Evolutionary conservation across 257 asterid genomes (phyloP).

Genomic region (Eustoma russellianum): DNA sequence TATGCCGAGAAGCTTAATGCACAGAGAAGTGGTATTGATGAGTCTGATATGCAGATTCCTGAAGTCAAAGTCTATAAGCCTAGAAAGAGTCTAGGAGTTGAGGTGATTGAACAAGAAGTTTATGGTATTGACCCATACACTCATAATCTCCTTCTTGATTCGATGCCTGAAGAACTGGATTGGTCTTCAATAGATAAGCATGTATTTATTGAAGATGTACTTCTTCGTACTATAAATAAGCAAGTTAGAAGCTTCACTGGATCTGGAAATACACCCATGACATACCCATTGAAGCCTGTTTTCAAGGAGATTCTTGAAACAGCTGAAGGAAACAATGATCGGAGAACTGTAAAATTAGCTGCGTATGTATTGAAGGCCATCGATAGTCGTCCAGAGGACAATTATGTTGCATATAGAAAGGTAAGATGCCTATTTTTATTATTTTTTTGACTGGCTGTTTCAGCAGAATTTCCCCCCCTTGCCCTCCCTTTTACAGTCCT

Average conservation of each 20-base stretch:
- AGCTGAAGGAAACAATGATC: constrained; percentile 57
- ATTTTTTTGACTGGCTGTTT: constrained; percentile 2
- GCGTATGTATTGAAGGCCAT: constrained; percentile 68
- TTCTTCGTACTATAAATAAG: constrained; percentile 73
- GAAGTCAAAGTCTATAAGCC: constrained; percentile 94
- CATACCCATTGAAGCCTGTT: constrained; percentile 72
- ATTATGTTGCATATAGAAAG: constrained; percentile 96
- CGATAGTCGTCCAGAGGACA: constrained; percentile 82
- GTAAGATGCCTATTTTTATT: constrained; percentile 34
- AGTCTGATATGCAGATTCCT: constrained; percentile 98
- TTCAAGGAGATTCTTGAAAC: constrained; percentile 58
- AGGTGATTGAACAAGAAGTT: constrained; percentile 98
- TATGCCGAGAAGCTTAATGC: constrained; percentile 72
- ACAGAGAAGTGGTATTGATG: constrained; percentile 91
- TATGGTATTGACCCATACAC: constrained; percentile 98
- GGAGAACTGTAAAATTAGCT: constrained; percentile 53
- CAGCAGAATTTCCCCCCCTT: too few relatives aligned
- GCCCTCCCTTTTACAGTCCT: too few relatives aligned
- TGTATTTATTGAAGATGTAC: constrained; percentile 82
- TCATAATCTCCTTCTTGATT: constrained; percentile 95
- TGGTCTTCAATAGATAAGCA: constrained; percentile 84
- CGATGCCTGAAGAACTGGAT: constrained; percentile 91
- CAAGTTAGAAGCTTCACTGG: constrained; percentile 84
- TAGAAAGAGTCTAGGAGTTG: constrained; percentile 74
- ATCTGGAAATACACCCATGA: constrained; percentile 86